Evolutionary conservation across 495 filamentous ascomycete species (phyloP).

Genomic region (Tuber magnatum): DNA sequence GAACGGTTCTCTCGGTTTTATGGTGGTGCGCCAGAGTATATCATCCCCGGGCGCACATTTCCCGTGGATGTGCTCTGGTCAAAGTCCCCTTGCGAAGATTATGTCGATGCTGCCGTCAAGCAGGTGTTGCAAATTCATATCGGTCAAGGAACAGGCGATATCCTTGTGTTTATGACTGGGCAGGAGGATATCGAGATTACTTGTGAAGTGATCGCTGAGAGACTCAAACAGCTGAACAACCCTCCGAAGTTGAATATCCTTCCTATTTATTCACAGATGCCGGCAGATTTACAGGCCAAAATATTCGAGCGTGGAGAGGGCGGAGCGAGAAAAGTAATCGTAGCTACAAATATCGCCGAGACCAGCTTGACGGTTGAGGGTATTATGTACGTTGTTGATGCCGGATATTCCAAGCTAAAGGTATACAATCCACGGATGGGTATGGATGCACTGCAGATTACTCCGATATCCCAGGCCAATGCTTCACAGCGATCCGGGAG

Average conservation of each 20-base stretch:
- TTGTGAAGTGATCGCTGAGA: conserved; percentile 83
- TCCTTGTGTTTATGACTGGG: conserved; percentile 98
- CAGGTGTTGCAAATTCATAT: conserved; percentile 97
- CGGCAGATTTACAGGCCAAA: conserved; percentile 92
- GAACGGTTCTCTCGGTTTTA: conserved; percentile 95
- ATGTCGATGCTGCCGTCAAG: conserved; percentile 93
- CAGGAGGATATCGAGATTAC: conserved; percentile 98
- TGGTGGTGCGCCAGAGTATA: conserved; percentile 94
- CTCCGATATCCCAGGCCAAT: conserved; percentile 95
- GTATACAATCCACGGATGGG: conserved; percentile 98
- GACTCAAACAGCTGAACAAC: conserved; percentile 85
- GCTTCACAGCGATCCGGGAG: conserved; percentile 87
- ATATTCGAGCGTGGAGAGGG: conserved; percentile 89
- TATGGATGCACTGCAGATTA: conserved; percentile 98
- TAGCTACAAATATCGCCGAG: conserved; percentile 97
- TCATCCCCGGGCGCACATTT: conserved; percentile 94
- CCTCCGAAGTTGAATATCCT: conserved; percentile 91
- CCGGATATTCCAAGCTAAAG: conserved; percentile 93
- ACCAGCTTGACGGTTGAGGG: conserved; percentile 97
- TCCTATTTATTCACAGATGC: conserved; percentile 99
- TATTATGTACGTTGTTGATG: conserved; percentile 98
- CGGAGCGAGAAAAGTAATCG: conserved; percentile 93
- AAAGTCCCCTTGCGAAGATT: conserved; percentile 91
- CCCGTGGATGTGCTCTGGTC: conserved; percentile 96
- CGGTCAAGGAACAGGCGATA: conserved; percentile 83